These are phyloP conservation scores for Phialocephala sp. DNA, from an alignment of 2,329 filamentous ascomycete genomes.

Conservation along the genomic window DNA sequence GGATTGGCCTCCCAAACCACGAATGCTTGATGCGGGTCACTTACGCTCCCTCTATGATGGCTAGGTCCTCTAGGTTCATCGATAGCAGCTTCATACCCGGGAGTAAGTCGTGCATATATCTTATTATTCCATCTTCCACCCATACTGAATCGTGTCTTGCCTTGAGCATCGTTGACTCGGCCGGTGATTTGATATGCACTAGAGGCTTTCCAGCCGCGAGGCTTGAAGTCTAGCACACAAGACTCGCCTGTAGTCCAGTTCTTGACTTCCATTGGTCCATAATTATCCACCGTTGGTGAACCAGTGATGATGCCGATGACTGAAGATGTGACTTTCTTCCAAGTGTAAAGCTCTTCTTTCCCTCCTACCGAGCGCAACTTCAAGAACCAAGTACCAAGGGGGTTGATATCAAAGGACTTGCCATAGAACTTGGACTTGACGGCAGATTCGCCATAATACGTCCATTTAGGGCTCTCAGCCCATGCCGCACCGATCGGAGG, in stretches of 20 bases:
- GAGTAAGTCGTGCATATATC: constrained; percentile 90
- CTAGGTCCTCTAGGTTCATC: constrained; percentile 56
- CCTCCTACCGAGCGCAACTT: constrained; percentile 79
- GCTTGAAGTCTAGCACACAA: constrained; percentile 91
- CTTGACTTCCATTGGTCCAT: constrained; percentile 95
- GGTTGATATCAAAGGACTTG: constrained; percentile 96
- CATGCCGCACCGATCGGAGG: constrained; percentile 92
- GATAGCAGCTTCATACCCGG: constrained; percentile 81
- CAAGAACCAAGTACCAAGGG: constrained; percentile 95
- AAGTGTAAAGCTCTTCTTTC: constrained; percentile 89
- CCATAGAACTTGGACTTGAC: constrained; percentile 98
- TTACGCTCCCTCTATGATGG: constrained; percentile 56
- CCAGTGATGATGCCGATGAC: constrained; percentile 99
- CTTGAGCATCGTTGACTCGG: constrained; percentile 79
- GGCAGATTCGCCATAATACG: constrained; percentile 94
- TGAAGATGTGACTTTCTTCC: constrained; percentile 98
- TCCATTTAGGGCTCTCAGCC: constrained; percentile 92
- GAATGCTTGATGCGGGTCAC: constrained; percentile 77
- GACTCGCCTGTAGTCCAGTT: constrained; percentile 96
- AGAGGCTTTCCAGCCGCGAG: constrained; percentile 92
- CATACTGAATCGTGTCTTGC: constrained; percentile 85
- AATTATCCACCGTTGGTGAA: constrained; percentile 96
- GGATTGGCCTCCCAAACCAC: constrained; percentile 90
- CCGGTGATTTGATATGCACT: constrained; percentile 89
- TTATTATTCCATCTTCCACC: constrained; percentile 98